Evolutionary conservation across 768 basidiomycete genomes (phyloP), one percentile per base, ranked within the genome.

Genomic region (Cyclocybe cylindracea): DNA sequence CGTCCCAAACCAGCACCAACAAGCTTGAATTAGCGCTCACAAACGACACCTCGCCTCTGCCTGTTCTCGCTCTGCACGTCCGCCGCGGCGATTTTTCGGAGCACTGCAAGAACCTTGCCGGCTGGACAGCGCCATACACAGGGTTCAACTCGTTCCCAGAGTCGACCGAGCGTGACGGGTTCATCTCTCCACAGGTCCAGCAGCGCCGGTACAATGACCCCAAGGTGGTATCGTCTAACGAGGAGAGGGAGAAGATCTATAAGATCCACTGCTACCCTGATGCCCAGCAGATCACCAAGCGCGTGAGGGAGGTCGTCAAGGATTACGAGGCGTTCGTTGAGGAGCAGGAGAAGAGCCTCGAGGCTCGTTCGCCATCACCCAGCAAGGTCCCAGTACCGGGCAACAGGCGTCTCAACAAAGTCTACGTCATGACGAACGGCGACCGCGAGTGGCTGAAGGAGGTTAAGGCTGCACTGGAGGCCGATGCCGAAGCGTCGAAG

Each of bases 401-500:
- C 32, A 61, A 47, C 14, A 8, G 52, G 19, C 54, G 51, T 14
- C 44, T 86, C 39, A 75, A 71, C 53, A 69, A 70, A 42, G 62
- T 89, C 29, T 88, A 84, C 54, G 66, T 88, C 44, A 78, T 87
- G 79, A 85, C 85, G 38, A 89, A 89, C 51, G 87, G 76, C 6
- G 70, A 78, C 39, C 53, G 50, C 31, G 66, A 61, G 36, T 89
- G 81, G 81, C 57, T 85, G 37, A 59, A 51, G 0, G 73, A 78
- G 16, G 58, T 65, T 7, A 57, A 59, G 45, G 9, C 49, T 4
- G 55, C 53, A 2, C 46, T 63, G 47, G 40, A 40, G 31, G 49
- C 37, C 5, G 60, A 62, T 31, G 53, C 52, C 7, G 24, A 33
- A 14, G 38, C 10, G 14, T 51, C 47, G 37, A 46, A 11, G 24